Percentiles rank a stretch among this genome's conserved stretches.
These are phyloP conservation scores for Escallonia rubra DNA, from an alignment of 129 eudicot species.

Conservation along the genomic window DNA sequence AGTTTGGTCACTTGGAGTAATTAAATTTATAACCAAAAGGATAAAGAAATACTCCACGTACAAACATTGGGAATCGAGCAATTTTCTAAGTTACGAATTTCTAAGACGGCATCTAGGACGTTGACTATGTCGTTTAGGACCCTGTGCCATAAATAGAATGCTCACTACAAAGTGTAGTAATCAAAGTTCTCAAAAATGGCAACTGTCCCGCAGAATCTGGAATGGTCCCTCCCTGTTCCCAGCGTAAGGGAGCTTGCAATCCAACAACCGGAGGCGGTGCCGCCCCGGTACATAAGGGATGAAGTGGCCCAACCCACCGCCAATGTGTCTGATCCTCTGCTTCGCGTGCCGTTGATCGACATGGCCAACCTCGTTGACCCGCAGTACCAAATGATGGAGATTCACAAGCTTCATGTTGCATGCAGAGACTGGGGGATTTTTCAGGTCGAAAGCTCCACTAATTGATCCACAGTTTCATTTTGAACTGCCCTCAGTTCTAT, in stretches of 20 bases:
- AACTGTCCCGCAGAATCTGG: slow-evolving; percentile 9
- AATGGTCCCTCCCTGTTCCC: slow-evolving; percentile 33
- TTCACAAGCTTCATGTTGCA: slow-evolving; percentile 29
- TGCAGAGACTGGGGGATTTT: slow-evolving; percentile 40
- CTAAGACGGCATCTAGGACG: too few relatives aligned
- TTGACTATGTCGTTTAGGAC: too few relatives aligned
- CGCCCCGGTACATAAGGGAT: slow-evolving; percentile 19
- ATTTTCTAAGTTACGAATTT: too few relatives aligned
- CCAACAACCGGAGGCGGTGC: slow-evolving; percentile 6
- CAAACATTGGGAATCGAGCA: too few relatives aligned
- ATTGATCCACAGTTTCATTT: not conserved
- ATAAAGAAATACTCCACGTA: too few relatives aligned
- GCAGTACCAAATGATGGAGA: slow-evolving; percentile 14
- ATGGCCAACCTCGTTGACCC: slow-evolving; percentile 21
- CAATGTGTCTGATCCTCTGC: slow-evolving; percentile 13
- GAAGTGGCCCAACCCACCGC: slow-evolving; percentile 19
- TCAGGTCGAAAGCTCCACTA: slow-evolving; percentile 20
- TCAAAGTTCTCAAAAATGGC: slow-evolving; percentile 11
- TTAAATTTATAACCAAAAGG: too few relatives aligned
- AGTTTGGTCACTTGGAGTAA: too few relatives aligned
- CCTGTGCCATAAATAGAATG: too few relatives aligned
- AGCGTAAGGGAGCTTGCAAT: slow-evolving; percentile 29
- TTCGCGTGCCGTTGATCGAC: slow-evolving; percentile 27
- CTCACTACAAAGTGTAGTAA: too few relatives aligned
- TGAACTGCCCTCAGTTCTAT: too few relatives aligned